phyloP scores from a whole-genome alignment of 2,329 filamentous ascomycete species.

The Aspergillus sp. region DNA sequence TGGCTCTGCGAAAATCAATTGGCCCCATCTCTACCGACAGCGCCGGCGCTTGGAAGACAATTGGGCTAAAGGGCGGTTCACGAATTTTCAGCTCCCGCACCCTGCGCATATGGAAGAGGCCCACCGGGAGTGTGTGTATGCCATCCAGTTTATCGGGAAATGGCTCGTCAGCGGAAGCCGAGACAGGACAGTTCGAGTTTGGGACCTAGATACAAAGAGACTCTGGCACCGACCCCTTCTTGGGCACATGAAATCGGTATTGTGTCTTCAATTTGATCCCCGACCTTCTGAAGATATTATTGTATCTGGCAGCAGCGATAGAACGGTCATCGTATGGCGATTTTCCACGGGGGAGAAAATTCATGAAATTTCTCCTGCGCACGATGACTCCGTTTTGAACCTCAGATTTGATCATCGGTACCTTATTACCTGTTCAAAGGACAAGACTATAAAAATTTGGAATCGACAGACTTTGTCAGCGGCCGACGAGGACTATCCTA shows the following conservation, averaged over 20 bases:
- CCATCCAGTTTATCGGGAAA: constrained; percentile 81
- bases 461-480: constrained; percentile 69
- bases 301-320: constrained; percentile 94
- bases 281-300: constrained; percentile 84
- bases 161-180: constrained; percentile 92
- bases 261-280: constrained; percentile 94
- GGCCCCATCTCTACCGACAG: constrained; percentile 91
- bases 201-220: constrained; percentile 80
- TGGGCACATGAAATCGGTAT: constrained; percentile 81
- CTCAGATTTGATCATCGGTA: constrained; percentile 89
- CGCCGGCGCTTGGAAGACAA: constrained; percentile 82
- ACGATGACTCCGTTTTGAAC: constrained; percentile 89
- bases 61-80: constrained; percentile 80
- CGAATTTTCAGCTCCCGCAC: constrained; percentile 88
- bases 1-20: constrained; percentile 66
- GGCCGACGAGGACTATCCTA: constrained; percentile 46
- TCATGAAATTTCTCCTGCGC: constrained; percentile 72
- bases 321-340: constrained; percentile 83
- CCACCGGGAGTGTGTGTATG: constrained; percentile 91
- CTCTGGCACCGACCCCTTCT: constrained; percentile 70
- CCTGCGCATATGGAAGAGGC: constrained; percentile 76
- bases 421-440: constrained; percentile 94
- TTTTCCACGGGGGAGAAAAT: constrained; percentile 88
- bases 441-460: constrained; percentile 96
- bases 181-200: constrained; percentile 83